A percentile compares a stretch with the other conserved stretches of the same genome.
These are phyloP conservation scores for Megacollybia marginata DNA, from an alignment of 768 basidiomycete species.

Conservation along the genomic window DNA sequence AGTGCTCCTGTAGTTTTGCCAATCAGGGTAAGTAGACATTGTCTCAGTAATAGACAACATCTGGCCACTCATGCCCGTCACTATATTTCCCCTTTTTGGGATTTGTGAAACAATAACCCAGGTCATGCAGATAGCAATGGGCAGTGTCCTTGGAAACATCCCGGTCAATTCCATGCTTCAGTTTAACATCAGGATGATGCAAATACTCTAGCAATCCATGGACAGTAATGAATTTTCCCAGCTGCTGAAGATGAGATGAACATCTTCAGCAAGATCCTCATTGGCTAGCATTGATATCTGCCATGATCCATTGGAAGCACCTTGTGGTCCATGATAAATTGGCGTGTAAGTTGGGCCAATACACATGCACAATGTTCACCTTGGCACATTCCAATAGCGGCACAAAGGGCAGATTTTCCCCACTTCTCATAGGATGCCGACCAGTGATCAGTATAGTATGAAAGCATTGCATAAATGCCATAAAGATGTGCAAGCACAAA, in stretches of 20 bases:
- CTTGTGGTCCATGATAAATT: constrained; percentile 1
- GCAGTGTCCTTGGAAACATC: constrained; percentile 3
- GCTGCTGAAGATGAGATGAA: constrained; percentile 9
- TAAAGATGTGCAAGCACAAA: not conserved
- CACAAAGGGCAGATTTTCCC: not conserved
- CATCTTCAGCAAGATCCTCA: constrained; percentile 5
- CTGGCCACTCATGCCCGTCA: too few relatives aligned
- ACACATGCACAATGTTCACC: not conserved
- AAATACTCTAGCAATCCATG: not conserved
- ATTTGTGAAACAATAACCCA: constrained; percentile 6
- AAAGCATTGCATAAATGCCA: not conserved
- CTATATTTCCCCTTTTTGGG: constrained; percentile 13
- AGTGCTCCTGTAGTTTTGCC: not conserved
- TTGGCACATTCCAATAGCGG: not conserved
- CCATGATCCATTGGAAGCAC: not conserved
- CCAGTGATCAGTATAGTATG: not conserved
- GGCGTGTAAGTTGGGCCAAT: not conserved
- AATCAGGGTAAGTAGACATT: constrained; percentile 12
- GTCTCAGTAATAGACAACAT: too few relatives aligned
- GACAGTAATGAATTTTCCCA: constrained; percentile 16
- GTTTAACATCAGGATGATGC: not conserved
- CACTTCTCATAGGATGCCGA: not conserved
- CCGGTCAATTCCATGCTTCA: constrained; percentile 2
- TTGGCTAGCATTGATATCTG: constrained; percentile 9
- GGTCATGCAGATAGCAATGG: constrained; percentile 3